Conservation (phyloP, 352 stramenopile genomes). For the Nothophytophthora sp. region DNA sequence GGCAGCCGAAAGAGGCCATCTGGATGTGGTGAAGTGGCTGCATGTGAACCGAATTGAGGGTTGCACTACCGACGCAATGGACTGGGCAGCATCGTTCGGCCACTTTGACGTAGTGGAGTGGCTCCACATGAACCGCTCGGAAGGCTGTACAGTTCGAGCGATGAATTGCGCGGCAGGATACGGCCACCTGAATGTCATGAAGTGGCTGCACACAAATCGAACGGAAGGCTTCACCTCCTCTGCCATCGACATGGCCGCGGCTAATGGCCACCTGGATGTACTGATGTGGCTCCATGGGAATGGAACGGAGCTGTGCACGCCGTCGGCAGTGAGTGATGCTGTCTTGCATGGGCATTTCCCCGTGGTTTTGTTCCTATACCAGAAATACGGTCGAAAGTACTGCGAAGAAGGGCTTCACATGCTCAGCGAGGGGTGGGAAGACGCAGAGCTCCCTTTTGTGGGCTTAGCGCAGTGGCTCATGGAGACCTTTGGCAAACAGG, state of each 20-base stretch:
- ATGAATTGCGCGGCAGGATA: constrained; percentile 13
- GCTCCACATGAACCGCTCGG: constrained; percentile 16
- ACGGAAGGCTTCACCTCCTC: not conserved
- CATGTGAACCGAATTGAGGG: constrained; percentile 14
- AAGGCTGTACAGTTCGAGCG: constrained; percentile 9
- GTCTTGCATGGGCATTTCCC: constrained; percentile 12
- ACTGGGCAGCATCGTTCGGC: constrained; percentile 19
- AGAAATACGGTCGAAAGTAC: constrained; percentile 8
- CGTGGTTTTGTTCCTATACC: constrained; percentile 22
- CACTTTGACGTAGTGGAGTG: constrained; percentile 15
- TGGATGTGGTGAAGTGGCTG: constrained; percentile 24
- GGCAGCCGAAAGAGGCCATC: constrained; percentile 20
- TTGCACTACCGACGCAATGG: constrained; percentile 17
- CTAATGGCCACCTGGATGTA: constrained; percentile 8
- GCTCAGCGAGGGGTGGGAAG: constrained; percentile 16
- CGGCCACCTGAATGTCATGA: constrained; percentile 17
- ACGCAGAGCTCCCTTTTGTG: constrained; percentile 10
- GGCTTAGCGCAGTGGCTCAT: constrained; percentile 11
- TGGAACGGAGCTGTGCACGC: constrained; percentile 6
- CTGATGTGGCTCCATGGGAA: constrained; percentile 15
- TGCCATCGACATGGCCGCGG: constrained; percentile 13
- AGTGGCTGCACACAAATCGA: constrained; percentile 15
- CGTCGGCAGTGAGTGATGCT: constrained; percentile 20
- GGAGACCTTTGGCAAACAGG: constrained; percentile 8
- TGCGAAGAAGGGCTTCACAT: constrained; percentile 19